phyloP scores from a whole-genome alignment of 2,329 filamentous ascomycete genomes.

The Aspergillus fumigatiaffinis region DNA sequence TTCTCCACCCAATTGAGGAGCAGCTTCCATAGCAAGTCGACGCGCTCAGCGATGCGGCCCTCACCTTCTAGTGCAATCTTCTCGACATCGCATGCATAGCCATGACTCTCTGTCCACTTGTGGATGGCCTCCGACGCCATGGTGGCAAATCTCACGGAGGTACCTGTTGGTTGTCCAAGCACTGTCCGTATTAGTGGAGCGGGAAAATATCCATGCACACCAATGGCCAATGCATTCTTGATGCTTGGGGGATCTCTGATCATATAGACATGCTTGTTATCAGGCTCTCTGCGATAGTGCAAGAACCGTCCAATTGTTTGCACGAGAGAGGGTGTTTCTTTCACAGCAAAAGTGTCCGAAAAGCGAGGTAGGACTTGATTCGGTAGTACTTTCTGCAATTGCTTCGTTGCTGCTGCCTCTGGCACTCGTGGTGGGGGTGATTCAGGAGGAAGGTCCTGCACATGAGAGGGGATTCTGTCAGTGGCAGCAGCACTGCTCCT shows the following conservation, averaged over 20 bases:
- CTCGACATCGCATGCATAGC: constrained; percentile 77
- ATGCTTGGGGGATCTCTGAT: constrained; percentile 66
- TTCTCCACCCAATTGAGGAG: constrained; percentile 93
- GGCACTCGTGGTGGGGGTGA: constrained; percentile 21
- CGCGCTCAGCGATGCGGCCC: constrained; percentile 82
- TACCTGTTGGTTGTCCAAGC: constrained; percentile 91
- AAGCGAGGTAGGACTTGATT: constrained; percentile 50
- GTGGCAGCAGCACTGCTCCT: constrained; percentile 21
- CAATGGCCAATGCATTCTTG: constrained; percentile 84
- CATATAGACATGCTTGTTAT: constrained; percentile 67
- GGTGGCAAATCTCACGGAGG: constrained; percentile 87
- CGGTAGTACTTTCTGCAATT: constrained; percentile 34
- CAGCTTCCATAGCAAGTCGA: constrained; percentile 90
- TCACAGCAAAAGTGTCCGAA: constrained; percentile 42
- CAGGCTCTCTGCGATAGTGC: constrained; percentile 53
- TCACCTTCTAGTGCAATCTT: constrained; percentile 94
- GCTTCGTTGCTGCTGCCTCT: constrained; percentile 33
- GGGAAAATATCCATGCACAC: constrained; percentile 91
- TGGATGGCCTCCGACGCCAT: constrained; percentile 80
- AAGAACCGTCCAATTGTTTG: constrained; percentile 48
- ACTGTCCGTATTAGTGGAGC: constrained; percentile 82
- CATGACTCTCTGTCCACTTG: constrained; percentile 72
- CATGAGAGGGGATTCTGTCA: constrained; percentile 16
- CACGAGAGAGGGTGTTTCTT: constrained; percentile 60
- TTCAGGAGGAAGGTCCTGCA: constrained; percentile 14